Evolutionary conservation across 495 filamentous ascomycete genomes (phyloP), one percentile per base, ranked within the genome.

Genomic region (Sporormia fimetaria): DNA sequence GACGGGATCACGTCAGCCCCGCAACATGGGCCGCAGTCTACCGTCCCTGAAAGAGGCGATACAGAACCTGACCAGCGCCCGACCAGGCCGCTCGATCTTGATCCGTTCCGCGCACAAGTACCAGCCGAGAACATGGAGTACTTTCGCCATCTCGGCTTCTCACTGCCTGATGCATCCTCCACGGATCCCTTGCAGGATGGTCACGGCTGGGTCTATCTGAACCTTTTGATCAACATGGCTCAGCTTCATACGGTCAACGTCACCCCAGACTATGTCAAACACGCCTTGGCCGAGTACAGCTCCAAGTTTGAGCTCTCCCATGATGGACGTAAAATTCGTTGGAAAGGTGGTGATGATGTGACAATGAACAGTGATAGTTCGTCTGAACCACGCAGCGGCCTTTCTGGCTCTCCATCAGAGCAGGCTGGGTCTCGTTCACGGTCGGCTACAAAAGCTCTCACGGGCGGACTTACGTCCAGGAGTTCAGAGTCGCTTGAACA

Each of bases 161-260:
- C 72, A 0, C 67, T 69, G 25, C 70, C 69, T 1, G 67, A 78
- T 43, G 63, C 70, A 20, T 63, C 66, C 23, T 63, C 67, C 11
- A 64, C 61, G 10, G 68, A 73, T 3, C 14, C 42, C 6, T 52
- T 34, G 3, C 48, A 44, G 28, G 62, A 63, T 8, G 60, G 54
- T n/a, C 57, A 64, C 40, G 79, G 78, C 11, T 88, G 82, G 82
- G 72, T 87, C 9, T 86, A 83, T 51, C 68, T 88, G n/a, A 87
- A 86, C 49, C 63, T 88, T 12, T 67, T 88, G 21, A 76, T 72
- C 56, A 84, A 82, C 60, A 73, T 88, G 65, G 82, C 82, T 2
- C 82, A 87, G 58, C 64, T 88, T 15, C 80, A 85, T 54, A 83
- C 80, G 2, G 64, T 83, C 41, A 83, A 78, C 51, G 81, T 87